Evolutionary conservation across 352 stramenopile genomes (phyloP), one percentile per base, ranked within the genome.

Genomic region (Peronospora tabacina): DNA sequence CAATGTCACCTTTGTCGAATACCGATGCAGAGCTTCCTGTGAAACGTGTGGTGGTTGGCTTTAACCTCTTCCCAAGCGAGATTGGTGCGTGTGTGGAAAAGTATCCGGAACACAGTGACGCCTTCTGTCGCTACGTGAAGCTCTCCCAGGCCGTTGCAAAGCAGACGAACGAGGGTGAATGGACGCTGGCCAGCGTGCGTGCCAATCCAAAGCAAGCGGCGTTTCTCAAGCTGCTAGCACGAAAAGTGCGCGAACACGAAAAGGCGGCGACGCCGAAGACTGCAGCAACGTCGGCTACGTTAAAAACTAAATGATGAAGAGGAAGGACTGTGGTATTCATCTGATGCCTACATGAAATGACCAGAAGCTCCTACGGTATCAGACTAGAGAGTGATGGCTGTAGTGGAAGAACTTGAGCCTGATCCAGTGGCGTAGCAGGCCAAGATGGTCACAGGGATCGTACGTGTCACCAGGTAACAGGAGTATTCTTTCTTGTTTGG

Each of bases 361-460:
- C 15, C 10, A 22, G 5, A 19, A n/a, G 17, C 16, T 39, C n/a
- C 7, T 20, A 19, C 15, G 8, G 4, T 10, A 22, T 5, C 10
- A 49, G 49, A 22, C 19, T 49, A 20, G n/a, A 34, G 16, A 43
- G 10, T 47, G n/a, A 61, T 70, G 88, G 32, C 88, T 90, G 58
- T 90, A 77, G 15, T 77, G 77, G 59, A 90, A 90, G 64, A 88
- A 90, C 63, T 90, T 90, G 64, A 88, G 73, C 54, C 80, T 85
- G 53, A 88, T 77, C 80, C 80, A 91, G 46, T 87, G 41, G 72
- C 60, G 57, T 89, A 89, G 64, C 75, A 88, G 28, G 75, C 72
- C 40, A 91, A 58, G 44, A 91, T 80, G 20, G 75, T 74, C 38
- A 87, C 72, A 19, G 80, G 77, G 40, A 91, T 82, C 46, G 80